Base-by-base conservation (phyloP, 176 grass and related monocot genomes). In the Pontederia paniculata region DNA sequence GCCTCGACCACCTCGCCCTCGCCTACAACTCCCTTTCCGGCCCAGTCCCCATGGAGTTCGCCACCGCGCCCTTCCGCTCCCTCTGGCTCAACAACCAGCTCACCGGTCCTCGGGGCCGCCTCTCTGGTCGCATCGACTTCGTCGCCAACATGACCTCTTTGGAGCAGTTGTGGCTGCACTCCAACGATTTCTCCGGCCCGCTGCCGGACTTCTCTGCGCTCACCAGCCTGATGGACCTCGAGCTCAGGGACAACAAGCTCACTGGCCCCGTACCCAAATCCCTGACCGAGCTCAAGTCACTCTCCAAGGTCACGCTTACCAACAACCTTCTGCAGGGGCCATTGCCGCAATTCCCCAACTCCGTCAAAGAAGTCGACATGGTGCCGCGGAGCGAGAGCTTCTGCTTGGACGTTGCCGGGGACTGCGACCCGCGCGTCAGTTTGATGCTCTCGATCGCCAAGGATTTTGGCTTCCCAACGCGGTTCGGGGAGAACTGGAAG, bases 71-170 rank as follows among this genome's bases (percentile, higher is more conserved):
- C 17, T 57, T 58, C 42, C 61, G 65, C 48, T 80, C 65, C 49
- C 65, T 80, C 43, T 71, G 68, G 63, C 58, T 80, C 25, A 80
- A 80, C 71, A 80, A 65, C 67, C 77, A 80, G 57, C 12, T 42
- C n/a, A n/a, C n/a, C n/a, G 44, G 77, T 76, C 0, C 0, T 12
- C 8, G n/a, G n/a, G 59, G 23, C 7, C 18, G 50, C 3, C 43
- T 85, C 17, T 47, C 45, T 1, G 57, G 68, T 2, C 2, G 12
- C 8, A 67, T 85, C 14, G n/a, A 51, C 0, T 73, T 76, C 57
- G 4, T 80, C 16, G 53, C 52, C 17, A 80, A 77, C 45, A 58
- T 77, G 42, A 68, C 57, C 0, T 14, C 43, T 2, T 56, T 77
- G 12, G 15, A 73, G 16, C 43, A 44, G 23, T 50, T 80, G 0